Percentiles rank a stretch among this genome's conserved stretches.
Evolutionary conservation across 2,329 filamentous ascomycete species (phyloP).

Genomic region (Penicillium sclerotigenum): DNA sequence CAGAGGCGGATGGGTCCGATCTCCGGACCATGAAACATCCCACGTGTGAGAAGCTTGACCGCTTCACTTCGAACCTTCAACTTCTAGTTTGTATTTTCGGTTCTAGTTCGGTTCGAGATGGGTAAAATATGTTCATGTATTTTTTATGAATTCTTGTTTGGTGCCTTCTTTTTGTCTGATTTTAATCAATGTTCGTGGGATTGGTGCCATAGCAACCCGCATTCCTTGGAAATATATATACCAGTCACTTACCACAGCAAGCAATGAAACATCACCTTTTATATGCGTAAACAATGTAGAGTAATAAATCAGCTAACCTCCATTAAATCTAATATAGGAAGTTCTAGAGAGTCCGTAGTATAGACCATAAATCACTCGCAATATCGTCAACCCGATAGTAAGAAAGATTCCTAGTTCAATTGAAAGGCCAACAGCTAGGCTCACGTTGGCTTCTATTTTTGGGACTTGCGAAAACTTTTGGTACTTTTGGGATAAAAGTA

Average conservation of each 20-base stretch:
- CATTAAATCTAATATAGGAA: neutral
- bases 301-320: neutral
- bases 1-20: conserved; percentile 17
- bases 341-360: neutral
- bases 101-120: neutral
- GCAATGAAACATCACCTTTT: neutral
- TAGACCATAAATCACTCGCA: neutral
- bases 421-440: neutral
- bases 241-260: neutral
- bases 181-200: neutral
- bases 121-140: neutral
- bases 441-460: neutral
- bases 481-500: neutral
- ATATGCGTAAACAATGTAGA: neutral
- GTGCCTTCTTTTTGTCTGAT: neutral
- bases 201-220: neutral
- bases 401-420: neutral
- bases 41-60: conserved; percentile 33
- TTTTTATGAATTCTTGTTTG: neutral
- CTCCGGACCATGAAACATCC: conserved; percentile 19
- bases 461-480: neutral
- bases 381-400: neutral
- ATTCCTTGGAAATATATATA: neutral
- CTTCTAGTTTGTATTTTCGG: neutral
- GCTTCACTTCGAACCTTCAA: conserved; percentile 7